These are phyloP conservation scores for Graphiopsis chlorocephala DNA, from an alignment of 2,329 filamentous ascomycete species.

Conservation along the genomic window DNA sequence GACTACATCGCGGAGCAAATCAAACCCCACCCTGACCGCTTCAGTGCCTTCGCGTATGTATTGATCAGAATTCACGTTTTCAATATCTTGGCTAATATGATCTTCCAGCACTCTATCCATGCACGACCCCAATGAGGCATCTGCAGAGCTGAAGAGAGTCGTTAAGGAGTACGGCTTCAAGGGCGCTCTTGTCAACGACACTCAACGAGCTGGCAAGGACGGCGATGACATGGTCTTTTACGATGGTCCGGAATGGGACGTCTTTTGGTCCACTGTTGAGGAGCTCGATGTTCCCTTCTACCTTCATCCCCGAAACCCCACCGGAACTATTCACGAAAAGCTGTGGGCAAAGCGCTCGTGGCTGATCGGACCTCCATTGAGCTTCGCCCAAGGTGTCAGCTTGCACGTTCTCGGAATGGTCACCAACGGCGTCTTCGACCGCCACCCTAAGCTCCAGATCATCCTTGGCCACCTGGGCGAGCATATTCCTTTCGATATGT, in stretches of 20 bases:
- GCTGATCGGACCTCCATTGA: slow-evolving; percentile 59
- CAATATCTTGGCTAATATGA: background rate
- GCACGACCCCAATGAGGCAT: slow-evolving; percentile 54
- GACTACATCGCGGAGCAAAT: slow-evolving; percentile 46
- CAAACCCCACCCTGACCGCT: slow-evolving; percentile 41
- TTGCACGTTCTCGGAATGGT: slow-evolving; percentile 56
- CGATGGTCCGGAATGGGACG: slow-evolving; percentile 58
- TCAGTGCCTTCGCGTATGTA: slow-evolving; percentile 44
- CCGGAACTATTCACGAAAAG: slow-evolving; percentile 55
- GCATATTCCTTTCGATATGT: slow-evolving; percentile 51
- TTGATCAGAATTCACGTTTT: background rate
- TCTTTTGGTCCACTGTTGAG: slow-evolving; percentile 58
- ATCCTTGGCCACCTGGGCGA: slow-evolving; percentile 51
- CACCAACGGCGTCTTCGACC: slow-evolving; percentile 51
- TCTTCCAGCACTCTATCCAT: slow-evolving; percentile 32
- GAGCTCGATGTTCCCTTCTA: slow-evolving; percentile 65
- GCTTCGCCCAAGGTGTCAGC: slow-evolving; percentile 58
- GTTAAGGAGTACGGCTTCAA: slow-evolving; percentile 48
- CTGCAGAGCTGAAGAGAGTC: slow-evolving; percentile 51
- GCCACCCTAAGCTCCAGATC: slow-evolving; percentile 46
- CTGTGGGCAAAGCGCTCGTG: slow-evolving; percentile 59
- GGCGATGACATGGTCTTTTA: slow-evolving; percentile 64
- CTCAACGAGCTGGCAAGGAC: slow-evolving; percentile 55
- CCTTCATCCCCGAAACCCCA: slow-evolving; percentile 54
- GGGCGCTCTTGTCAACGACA: slow-evolving; percentile 36